phyloP scores from a whole-genome alignment of 2,329 filamentous ascomycete species.

The Diaporthe longicolla region DNA sequence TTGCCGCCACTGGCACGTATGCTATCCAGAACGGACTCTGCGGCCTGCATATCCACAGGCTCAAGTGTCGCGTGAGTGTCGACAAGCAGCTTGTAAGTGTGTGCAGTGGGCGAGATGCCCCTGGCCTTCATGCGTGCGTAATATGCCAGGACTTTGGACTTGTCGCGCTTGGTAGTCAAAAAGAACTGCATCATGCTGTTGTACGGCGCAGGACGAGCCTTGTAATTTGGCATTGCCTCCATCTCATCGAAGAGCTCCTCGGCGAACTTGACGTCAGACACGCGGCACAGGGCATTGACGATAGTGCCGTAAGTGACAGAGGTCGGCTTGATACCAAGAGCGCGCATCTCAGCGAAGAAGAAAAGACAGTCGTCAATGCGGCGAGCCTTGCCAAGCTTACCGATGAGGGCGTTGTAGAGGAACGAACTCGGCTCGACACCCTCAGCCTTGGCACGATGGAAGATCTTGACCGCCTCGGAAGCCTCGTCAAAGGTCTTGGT shows the following conservation, averaged over 20 bases:
- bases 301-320: slow-evolving; percentile 99
- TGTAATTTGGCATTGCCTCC: slow-evolving; percentile 99
- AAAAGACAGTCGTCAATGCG: slow-evolving; percentile 98
- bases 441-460: slow-evolving; percentile 92
- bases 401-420: slow-evolving; percentile 97
- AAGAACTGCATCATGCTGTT: slow-evolving; percentile 99
- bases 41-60: slow-evolving; percentile 88
- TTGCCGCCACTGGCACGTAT: slow-evolving; percentile 81
- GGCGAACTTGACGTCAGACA: slow-evolving; percentile 97
- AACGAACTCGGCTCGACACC: slow-evolving; percentile 97
- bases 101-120: slow-evolving; percentile 90
- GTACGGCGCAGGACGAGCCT: slow-evolving; percentile 95
- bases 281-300: slow-evolving; percentile 96
- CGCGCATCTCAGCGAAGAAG: slow-evolving; percentile 98
- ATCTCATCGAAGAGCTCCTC: slow-evolving; percentile 99
- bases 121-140: slow-evolving; percentile 93
- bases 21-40: slow-evolving; percentile 84
- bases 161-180: slow-evolving; percentile 96
- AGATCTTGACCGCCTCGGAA: slow-evolving; percentile 96
- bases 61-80: slow-evolving; percentile 96
- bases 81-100: slow-evolving; percentile 97
- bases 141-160: slow-evolving; percentile 92
- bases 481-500: slow-evolving; percentile 98
- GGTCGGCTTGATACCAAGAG: slow-evolving; percentile 91
- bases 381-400: slow-evolving; percentile 97